Base-by-base conservation (phyloP, 2,329 filamentous ascomycete genomes). In the Microcera coccophila region DNA sequence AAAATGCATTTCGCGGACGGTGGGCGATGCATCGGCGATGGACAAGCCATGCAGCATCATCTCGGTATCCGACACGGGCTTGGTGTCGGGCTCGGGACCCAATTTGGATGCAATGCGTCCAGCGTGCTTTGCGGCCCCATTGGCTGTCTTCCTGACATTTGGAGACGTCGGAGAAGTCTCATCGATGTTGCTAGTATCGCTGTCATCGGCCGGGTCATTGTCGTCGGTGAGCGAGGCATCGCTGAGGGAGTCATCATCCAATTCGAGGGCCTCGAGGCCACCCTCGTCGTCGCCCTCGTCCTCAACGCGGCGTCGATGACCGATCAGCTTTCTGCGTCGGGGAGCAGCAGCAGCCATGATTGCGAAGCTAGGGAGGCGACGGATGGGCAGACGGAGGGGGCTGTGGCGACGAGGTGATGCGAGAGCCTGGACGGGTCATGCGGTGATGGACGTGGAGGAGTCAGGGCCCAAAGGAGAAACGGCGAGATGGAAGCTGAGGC, bases 241-340 rank as follows among this genome's bases (percentile, higher is more conserved):
- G 50, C 76, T 82, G 53, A 81, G 63, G 39, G 81, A 85, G 61
- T 85, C 81, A 54, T 85, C 81, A 53, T 84, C 80, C 29, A 78
- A 62, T 37, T 83, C 80, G 44, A 75, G 67, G 40, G 70, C 67
- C 46, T 79, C 77, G 39, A 66, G 70, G 47, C 72, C 74, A 52
- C 70, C 76, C 51, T 86, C 82, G 52, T 86, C 84, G 57, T 86
- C 84, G 54, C 76, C 82, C 62, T 87, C 83, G 58, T 87, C 82
- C 64, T 82, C 81, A 53, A 81, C 75, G 55, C 82, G 79, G 62
- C 84, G 81, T 59, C 83, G 79, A 55, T 79, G 79, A 62, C 81
- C 80, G 64, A 85, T 77, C 57, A 80, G 65, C 67, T 81, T 83
- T 68, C 77, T 82, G 65, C 81, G 78, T 61, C 79, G 76, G 59